These are phyloP conservation scores for Goffeauzyma gilvescens DNA, from an alignment of 768 basidiomycete species.

Conservation along the genomic window DNA sequence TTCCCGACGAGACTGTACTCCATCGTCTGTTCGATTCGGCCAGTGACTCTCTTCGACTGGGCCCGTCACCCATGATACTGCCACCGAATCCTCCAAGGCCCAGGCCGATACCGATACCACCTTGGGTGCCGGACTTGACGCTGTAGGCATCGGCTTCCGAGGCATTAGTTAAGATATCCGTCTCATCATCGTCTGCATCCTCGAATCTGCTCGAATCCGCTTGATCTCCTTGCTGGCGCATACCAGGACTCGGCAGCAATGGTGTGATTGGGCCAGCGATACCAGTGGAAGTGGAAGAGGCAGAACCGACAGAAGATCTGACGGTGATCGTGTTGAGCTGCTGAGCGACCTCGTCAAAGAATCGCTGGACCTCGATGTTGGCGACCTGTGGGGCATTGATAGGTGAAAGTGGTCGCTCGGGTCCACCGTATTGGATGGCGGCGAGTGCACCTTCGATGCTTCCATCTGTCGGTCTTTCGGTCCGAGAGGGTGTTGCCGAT, in stretches of 20 bases:
- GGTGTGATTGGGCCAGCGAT: too few relatives aligned
- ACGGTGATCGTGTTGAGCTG: conserved; percentile 57
- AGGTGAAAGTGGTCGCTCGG: conserved; percentile 24
- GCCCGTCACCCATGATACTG: conserved; percentile 3
- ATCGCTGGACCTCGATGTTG: conserved; percentile 58
- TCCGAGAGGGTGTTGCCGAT: too few relatives aligned
- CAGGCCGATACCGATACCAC: conserved; percentile 15
- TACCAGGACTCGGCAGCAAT: too few relatives aligned
- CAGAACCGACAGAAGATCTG: conserved; percentile 34
- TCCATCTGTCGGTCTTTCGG: conserved; percentile 9
- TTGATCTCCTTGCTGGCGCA: too few relatives aligned
- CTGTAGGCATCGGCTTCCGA: conserved; percentile 16
- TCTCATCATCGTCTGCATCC: conserved; percentile 34
- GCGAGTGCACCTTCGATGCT: too few relatives aligned
- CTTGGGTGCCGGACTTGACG: conserved; percentile 1
- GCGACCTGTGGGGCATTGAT: conserved; percentile 51
- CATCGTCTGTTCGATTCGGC: conserved; percentile 21
- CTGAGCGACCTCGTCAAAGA: conserved; percentile 67
- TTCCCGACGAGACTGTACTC: conserved; percentile 24
- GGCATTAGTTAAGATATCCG: conserved; percentile 19
- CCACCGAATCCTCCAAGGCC: conserved; percentile 21
- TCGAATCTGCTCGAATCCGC: conserved; percentile 30
- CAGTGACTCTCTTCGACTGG: conserved; percentile 8
- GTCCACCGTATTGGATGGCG: too few relatives aligned
- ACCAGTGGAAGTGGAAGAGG: conserved; percentile 16